Evolutionary conservation across 768 basidiomycete species (phyloP).

Genomic region (Mrakia gelida): DNA sequence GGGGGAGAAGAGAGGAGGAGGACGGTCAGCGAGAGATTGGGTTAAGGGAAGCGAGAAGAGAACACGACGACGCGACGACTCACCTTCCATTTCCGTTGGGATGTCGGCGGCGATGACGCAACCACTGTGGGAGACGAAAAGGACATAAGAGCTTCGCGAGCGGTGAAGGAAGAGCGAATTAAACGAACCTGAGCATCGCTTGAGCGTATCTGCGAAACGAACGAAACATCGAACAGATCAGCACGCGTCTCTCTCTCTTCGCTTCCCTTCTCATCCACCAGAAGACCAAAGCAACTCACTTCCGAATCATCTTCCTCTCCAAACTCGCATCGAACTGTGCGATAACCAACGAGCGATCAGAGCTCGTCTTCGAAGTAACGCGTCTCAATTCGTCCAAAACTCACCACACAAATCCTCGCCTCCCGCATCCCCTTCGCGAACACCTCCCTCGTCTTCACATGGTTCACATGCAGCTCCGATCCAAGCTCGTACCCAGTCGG

Average conservation of each 20-base stretch:
- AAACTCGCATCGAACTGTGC: constrained; percentile 27
- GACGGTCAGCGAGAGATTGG: not conserved
- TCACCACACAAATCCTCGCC: constrained; percentile 29
- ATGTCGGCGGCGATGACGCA: constrained; percentile 32
- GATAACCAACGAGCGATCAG: not conserved
- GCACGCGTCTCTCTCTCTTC: not conserved
- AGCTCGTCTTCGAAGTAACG: not conserved
- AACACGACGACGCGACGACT: not conserved
- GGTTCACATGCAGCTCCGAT: constrained; percentile 15
- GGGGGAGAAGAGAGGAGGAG: not conserved
- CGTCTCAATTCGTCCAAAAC: not conserved
- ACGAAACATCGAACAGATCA: not conserved
- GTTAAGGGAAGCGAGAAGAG: not conserved
- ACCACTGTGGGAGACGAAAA: constrained; percentile 1
- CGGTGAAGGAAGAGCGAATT: not conserved
- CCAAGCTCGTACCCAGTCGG: constrained; percentile 14
- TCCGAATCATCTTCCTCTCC: constrained; percentile 32
- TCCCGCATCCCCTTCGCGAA: constrained; percentile 32
- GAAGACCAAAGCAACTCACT: constrained; percentile 1
- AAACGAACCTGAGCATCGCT: constrained; percentile 29
- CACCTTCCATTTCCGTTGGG: constrained; percentile 32
- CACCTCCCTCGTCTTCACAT: constrained; percentile 20
- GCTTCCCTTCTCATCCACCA: not conserved
- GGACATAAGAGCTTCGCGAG: not conserved
- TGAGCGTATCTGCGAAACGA: constrained; percentile 28